Percentiles rank a stretch among this genome's conserved stretches.
These are phyloP conservation scores for Corynespora cassiicola DNA, from an alignment of 2,329 filamentous ascomycete genomes.

Conservation along the genomic window DNA sequence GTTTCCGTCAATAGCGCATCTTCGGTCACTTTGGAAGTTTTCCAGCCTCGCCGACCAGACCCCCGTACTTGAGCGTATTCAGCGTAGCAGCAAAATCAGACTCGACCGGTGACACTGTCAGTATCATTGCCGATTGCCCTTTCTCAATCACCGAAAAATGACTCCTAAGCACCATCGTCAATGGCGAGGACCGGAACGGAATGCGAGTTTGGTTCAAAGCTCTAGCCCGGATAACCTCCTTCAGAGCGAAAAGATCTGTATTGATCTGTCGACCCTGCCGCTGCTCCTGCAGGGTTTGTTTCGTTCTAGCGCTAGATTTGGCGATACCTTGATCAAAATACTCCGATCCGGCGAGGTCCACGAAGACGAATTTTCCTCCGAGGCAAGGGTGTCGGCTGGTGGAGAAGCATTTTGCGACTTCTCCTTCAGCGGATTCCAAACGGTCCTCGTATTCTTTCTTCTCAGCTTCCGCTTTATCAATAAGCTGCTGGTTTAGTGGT, in stretches of 20 bases:
- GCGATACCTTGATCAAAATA: conserved; percentile 43
- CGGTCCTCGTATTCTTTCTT: conserved; percentile 45
- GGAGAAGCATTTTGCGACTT: conserved; percentile 30
- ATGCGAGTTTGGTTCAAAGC: conserved; percentile 42
- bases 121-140: conserved; percentile 44
- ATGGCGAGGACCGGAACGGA: conserved; percentile 50
- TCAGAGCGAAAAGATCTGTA: conserved; percentile 52
- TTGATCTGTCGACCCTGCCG: conserved; percentile 55
- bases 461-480: conserved; percentile 49
- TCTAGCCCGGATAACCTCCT: conserved; percentile 55
- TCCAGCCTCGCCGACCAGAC: conserved; percentile 43
- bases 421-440: conserved; percentile 44
- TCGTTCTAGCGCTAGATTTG: conserved; percentile 17
- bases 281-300: conserved; percentile 47
- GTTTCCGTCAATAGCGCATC: too few relatives aligned
- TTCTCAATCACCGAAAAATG: conserved; percentile 40
- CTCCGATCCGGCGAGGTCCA: conserved; percentile 55
- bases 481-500: conserved; percentile 43
- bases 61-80: conserved; percentile 54
- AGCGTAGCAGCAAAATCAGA: conserved; percentile 49
- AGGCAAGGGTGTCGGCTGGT: conserved; percentile 34
- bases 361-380: conserved; percentile 53
- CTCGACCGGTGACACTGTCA: conserved; percentile 48
- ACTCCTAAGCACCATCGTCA: conserved; percentile 53
- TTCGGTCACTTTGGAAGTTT: too few relatives aligned